These are phyloP conservation scores for Diplotaxis tenuifolia DNA, from an alignment of 345 rosid genomes.

Conservation along the genomic window DNA sequence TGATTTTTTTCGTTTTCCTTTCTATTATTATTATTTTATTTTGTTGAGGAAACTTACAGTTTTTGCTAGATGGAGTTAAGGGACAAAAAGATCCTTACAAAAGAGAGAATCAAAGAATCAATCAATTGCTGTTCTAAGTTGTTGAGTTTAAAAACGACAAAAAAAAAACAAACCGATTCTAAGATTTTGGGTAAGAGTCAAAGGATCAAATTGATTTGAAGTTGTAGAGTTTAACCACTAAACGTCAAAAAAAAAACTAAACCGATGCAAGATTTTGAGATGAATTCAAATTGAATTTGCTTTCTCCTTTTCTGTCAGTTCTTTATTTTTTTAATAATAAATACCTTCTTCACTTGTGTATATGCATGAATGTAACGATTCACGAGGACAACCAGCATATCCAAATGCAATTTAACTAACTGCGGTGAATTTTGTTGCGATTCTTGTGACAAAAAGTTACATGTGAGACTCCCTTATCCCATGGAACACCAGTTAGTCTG, in stretches of 20 bases:
- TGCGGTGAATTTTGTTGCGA: not conserved
- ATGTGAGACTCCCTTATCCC: too few relatives aligned
- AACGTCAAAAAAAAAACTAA: not conserved
- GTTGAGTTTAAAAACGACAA: not conserved
- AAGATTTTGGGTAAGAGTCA: not conserved
- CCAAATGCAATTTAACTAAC: not conserved
- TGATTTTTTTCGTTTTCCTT: not conserved
- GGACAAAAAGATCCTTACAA: not conserved
- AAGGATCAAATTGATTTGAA: too few relatives aligned
- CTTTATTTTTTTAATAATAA: not conserved
- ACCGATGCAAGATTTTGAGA: not conserved
- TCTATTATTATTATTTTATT: too few relatives aligned
- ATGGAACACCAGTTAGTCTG: too few relatives aligned
- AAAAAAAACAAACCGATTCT: not conserved
- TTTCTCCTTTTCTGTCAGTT: conserved; percentile 2
- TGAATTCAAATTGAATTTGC: conserved; percentile 27
- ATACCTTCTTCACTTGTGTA: not conserved
- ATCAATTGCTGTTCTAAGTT: not conserved
- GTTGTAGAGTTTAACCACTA: not conserved
- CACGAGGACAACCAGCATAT: not conserved
- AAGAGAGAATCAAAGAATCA: not conserved
- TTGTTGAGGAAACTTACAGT: not conserved
- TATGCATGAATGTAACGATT: not conserved
- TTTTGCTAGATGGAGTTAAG: not conserved
- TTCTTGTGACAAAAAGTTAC: not conserved